phyloP scores from a whole-genome alignment of 2,329 filamentous ascomycete genomes.

The Talaromyces sp. region DNA sequence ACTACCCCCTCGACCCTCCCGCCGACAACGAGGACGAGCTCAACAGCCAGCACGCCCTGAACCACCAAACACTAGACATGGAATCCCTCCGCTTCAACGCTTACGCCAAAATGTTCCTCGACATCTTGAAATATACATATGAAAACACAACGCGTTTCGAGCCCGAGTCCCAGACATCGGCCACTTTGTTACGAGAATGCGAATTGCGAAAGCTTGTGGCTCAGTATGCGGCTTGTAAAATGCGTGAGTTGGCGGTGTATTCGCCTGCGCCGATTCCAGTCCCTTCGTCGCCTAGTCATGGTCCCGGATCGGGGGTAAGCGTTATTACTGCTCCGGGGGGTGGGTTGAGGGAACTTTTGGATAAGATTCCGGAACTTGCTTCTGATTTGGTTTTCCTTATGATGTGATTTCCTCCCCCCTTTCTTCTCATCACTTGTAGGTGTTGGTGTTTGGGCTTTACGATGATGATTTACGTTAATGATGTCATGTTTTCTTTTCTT shows the following conservation, averaged over 20 bases:
- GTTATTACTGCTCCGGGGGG: constrained; percentile 9
- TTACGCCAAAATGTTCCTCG: constrained; percentile 35
- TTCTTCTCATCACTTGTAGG: neutral
- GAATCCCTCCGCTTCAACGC: constrained; percentile 25
- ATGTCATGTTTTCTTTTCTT: neutral
- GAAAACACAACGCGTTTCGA: constrained; percentile 39
- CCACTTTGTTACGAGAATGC: constrained; percentile 37
- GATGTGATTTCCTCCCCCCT: constrained; percentile 20
- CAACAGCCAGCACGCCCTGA: neutral
- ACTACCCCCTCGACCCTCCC: constrained; percentile 27
- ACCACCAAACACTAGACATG: neutral
- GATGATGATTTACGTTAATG: neutral
- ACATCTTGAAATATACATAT: constrained; percentile 39
- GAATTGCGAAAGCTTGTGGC: constrained; percentile 40
- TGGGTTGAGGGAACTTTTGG: constrained; percentile 36
- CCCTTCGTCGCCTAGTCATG: constrained; percentile 15
- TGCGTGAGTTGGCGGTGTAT: constrained; percentile 37
- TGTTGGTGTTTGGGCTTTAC: neutral
- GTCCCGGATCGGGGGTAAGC: constrained; percentile 12
- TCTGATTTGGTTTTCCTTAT: constrained; percentile 42
- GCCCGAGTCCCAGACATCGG: constrained; percentile 34
- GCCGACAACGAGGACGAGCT: constrained; percentile 20
- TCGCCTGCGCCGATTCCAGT: constrained; percentile 18
- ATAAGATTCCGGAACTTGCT: constrained; percentile 38
- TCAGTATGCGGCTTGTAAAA: constrained; percentile 41